Base-by-base conservation (phyloP, 495 filamentous ascomycete genomes). In the Chaetomium fimeti region DNA sequence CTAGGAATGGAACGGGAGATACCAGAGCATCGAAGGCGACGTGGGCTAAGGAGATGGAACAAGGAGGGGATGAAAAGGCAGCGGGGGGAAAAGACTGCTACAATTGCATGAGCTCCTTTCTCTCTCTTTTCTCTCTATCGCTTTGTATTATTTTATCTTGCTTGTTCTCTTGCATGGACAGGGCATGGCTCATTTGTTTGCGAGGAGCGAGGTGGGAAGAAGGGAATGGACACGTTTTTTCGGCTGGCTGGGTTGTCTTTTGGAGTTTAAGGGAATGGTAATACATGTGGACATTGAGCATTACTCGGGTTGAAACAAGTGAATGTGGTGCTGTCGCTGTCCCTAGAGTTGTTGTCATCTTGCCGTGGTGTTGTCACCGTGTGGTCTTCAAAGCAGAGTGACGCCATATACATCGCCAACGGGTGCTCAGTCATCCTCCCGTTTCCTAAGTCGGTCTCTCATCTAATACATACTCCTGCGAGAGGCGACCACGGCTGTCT, bases 181-280 rank as follows among this genome's bases (percentile, higher is more conserved):
- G 27, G 38, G 55, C 54, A 42, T 57, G 36, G 9, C 27, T 43
- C 55, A 25, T 57, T 57, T 57, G 54, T 57, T 40, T 55, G 43
- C 40, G 13, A 15, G 28, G 18, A 20, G 29, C 13, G 53, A 43
- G 27, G 32, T 7, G 36, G 55, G 36, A 45, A 56, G 1, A 38
- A 36, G 9, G 51, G 6, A 40, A 57, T 40, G 36, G 20, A 43
- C 12, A 11, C 43, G 8, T 36, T 12, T 43, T 12, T 43, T 36
- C 25, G 29, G 53, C 29, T 56, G 32, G 29, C 32, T 36, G 18
- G 11, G 25, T 18, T 47, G 18, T 5, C 27, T 27, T 28, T 52
- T 2, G 48, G 24, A 52, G 48, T 24, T 52, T 8, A 52, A 27
- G 13, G 13, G 48, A 52, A 25, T 27, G 20, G 48, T 52, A 52